phyloP scores from a whole-genome alignment of 306 rosid genomes.

The Canavalia gladiata region DNA sequence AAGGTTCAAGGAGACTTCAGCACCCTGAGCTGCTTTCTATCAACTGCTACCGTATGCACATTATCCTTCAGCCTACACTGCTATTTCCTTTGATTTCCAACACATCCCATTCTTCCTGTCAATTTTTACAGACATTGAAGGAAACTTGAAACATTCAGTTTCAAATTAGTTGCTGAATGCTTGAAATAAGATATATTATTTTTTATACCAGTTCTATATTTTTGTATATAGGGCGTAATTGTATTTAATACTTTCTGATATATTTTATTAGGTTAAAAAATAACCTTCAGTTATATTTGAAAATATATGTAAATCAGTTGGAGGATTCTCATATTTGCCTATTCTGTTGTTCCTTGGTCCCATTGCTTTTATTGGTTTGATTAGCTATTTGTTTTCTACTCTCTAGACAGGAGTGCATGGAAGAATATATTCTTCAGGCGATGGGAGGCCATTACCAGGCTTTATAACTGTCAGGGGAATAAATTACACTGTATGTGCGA shows the following conservation, averaged over 20 bases:
- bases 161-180: not conserved
- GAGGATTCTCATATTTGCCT: slow-evolving; percentile 11
- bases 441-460: slow-evolving; percentile 82
- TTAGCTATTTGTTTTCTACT: slow-evolving; percentile 49
- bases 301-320: not conserved
- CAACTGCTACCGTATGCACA: not conserved
- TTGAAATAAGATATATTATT: slow-evolving; percentile 17
- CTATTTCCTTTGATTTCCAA: not conserved
- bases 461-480: slow-evolving; percentile 72
- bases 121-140: slow-evolving; percentile 5
- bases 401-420: slow-evolving; percentile 90
- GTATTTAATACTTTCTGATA: not conserved
- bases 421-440: slow-evolving; percentile 79
- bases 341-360: slow-evolving; percentile 21
- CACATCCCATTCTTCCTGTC: slow-evolving; percentile 8
- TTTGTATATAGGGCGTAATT: not conserved
- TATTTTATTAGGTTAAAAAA: not conserved
- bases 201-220: not conserved
- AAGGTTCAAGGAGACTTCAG: slow-evolving; percentile 21
- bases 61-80: not conserved
- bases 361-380: slow-evolving; percentile 17
- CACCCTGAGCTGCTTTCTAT: slow-evolving; percentile 11
- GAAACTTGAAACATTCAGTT: slow-evolving; percentile 1
- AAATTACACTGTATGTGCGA: slow-evolving; percentile 71
- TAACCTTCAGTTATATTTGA: not conserved